These are phyloP conservation scores for Bauhinia variegata DNA, from an alignment of 306 rosid genomes.

Conservation along the genomic window DNA sequence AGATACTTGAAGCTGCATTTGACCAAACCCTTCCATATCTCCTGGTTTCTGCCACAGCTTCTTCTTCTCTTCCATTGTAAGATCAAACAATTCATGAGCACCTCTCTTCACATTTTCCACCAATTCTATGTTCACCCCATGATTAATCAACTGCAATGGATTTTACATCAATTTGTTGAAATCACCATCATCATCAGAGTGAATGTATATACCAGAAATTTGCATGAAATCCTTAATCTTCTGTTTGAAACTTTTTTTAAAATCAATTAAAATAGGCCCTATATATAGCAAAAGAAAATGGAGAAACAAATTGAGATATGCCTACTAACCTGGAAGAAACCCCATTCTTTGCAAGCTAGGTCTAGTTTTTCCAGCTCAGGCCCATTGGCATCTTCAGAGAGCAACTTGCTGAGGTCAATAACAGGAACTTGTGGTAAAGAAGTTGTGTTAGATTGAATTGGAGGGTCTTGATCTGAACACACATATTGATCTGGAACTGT, in stretches of 20 bases:
- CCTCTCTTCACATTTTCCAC: slow-evolving; percentile 44
- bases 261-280: no score
- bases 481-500: slow-evolving; percentile 48
- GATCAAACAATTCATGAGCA: slow-evolving; percentile 43
- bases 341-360: slow-evolving; percentile 56
- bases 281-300: no score
- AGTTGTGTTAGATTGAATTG: slow-evolving; percentile 4
- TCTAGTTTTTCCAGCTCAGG: slow-evolving; percentile 47
- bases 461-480: slow-evolving; percentile 44
- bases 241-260: no score
- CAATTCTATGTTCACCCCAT: slow-evolving; percentile 26
- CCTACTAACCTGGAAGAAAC: slow-evolving; percentile 56
- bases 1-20: slow-evolving; percentile 20
- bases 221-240: no score
- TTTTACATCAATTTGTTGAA: neutral
- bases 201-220: neutral
- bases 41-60: slow-evolving; percentile 22
- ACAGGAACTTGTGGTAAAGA: slow-evolving; percentile 43
- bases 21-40: slow-evolving; percentile 43
- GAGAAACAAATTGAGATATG: neutral
- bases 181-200: neutral
- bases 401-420: slow-evolving; percentile 47
- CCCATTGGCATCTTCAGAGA: slow-evolving; percentile 22
- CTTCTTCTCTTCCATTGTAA: slow-evolving; percentile 38
- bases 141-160: slow-evolving; percentile 40